A percentile compares a stretch with the other conserved stretches of the same genome.
These are phyloP conservation scores for Suillus plorans DNA, from an alignment of 768 basidiomycete species.

Conservation along the genomic window DNA sequence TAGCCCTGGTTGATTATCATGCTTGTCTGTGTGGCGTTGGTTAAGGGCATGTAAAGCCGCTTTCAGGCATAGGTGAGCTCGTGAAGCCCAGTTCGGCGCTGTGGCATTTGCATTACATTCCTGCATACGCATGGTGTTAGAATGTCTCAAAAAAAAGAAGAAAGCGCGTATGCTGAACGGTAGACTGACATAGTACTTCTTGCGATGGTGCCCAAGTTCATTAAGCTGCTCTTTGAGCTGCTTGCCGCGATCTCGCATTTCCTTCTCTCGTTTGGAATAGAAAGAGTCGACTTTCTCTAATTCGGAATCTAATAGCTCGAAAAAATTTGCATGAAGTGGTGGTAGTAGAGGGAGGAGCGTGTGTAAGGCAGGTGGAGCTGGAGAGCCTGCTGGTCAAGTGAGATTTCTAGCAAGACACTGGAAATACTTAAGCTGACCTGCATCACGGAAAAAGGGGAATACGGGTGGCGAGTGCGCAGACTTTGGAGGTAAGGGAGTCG, in stretches of 20 bases:
- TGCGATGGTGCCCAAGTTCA: slow-evolving; percentile 71
- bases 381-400: slow-evolving; percentile 11
- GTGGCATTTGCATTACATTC: slow-evolving; percentile 3
- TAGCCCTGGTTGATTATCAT: neutral
- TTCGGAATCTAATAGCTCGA: slow-evolving; percentile 73
- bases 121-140: neutral
- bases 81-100: slow-evolving; percentile 15
- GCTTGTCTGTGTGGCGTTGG: neutral
- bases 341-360: slow-evolving; percentile 56
- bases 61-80: slow-evolving; percentile 7
- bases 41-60: slow-evolving; percentile 4
- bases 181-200: slow-evolving; percentile 52
- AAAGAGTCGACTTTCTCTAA: slow-evolving; percentile 86
- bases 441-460: slow-evolving; percentile 7
- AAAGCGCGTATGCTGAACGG: neutral
- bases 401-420: neutral
- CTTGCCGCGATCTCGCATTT: slow-evolving; percentile 48
- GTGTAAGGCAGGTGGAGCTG: slow-evolving; percentile 36
- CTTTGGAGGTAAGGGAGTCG: slow-evolving; percentile 2
- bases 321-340: slow-evolving; percentile 67
- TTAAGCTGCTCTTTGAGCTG: slow-evolving; percentile 66
- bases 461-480: slow-evolving; percentile 8
- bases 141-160: neutral
- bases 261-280: slow-evolving; percentile 69
- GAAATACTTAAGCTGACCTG: slow-evolving; percentile 12